Base-by-base conservation (phyloP, 495 filamentous ascomycete genomes). In the Aspergillus ostianus region DNA sequence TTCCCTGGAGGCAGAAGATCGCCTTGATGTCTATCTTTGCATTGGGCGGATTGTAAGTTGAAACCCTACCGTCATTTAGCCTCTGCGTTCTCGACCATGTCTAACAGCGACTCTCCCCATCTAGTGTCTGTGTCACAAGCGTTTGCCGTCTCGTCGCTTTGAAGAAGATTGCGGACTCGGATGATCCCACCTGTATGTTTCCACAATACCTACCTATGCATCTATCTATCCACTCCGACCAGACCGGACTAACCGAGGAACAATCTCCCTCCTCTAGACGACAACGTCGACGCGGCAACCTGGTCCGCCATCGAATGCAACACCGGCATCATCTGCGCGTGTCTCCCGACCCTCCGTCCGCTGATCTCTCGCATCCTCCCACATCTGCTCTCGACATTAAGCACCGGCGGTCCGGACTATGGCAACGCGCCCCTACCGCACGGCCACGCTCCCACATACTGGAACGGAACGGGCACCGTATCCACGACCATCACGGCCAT, bases 241-340 rank as follows among this genome's bases (percentile, higher is more conserved):
- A 44, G 0, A 27, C 41, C 21, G n/a, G n/a, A 1, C 32, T 15
- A 56, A 55, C 36, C 47, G 23, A 45, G 23, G 32, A 20, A 51
- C 55, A 63, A 66, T 41, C 36, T 41, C 13, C 9, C 6, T 41
- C 1, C 56, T 18, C 48, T 48, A 79, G 77, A 76, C 67, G 80
- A 86, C 60, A 85, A 84, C 65, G 78, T 85, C 47, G 77, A 79
- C 50, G 78, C 80, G 1, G 84, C 83, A 0, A 80, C 79, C 57
- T 97, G 92, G 92, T 92, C 89, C 30, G 88, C 89, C n/a, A 82
- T 97, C 56, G 93, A 96, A 76, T 91, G 94, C 72, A 92, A 96
- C 68, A 80, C 78, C 0, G 85, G 90, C n/a, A 94, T 96, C 64
- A 87, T 92, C 61, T 93, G 90, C 65, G 92, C 88, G 54, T 96